Percentiles rank a stretch among this genome's conserved stretches.
Evolutionary conservation across 495 filamentous ascomycete genomes (phyloP).

Genomic region (Podospora australis): DNA sequence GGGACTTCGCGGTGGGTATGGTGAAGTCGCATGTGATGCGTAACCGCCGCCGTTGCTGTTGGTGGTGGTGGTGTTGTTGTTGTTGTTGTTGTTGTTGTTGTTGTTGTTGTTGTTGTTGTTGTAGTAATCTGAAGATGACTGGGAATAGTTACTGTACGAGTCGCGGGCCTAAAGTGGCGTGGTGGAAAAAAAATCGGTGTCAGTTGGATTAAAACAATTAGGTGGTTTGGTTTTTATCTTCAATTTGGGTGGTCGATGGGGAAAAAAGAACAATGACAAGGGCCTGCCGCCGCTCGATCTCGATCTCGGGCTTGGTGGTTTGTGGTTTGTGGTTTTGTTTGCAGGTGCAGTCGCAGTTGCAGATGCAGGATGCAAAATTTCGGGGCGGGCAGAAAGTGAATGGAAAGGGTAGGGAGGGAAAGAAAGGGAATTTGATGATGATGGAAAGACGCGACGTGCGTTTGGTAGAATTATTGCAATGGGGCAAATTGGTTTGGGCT

Average conservation of each 20-base stretch:
- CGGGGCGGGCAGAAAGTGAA: too few species aligned
- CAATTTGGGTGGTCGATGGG: constrained; percentile 10
- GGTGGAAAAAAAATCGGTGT: constrained; percentile 17
- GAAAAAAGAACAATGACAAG: too few species aligned
- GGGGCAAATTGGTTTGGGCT: neutral
- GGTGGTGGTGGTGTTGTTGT: constrained; percentile 44
- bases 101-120: constrained; percentile 44
- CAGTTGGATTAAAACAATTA: constrained; percentile 9
- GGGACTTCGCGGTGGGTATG: constrained; percentile 50
- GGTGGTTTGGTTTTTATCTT: too few species aligned
- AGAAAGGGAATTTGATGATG: constrained; percentile 1
- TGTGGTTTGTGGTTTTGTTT: neutral
- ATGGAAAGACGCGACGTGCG: neutral
- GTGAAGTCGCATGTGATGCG: constrained; percentile 49
- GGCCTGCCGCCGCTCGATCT: too few species aligned
- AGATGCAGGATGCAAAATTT: too few species aligned
- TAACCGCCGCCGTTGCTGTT: constrained; percentile 30
- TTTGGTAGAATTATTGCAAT: neutral
- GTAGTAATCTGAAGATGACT: constrained; percentile 42
- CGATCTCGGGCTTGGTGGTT: constrained; percentile 3
- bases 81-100: constrained; percentile 43
- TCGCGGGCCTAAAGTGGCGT: constrained; percentile 41
- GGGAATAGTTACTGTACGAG: constrained; percentile 43
- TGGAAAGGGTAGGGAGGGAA: neutral
- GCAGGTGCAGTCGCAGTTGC: too few species aligned